phyloP scores from a whole-genome alignment of 805 yeast species.

The Starmera dryadoides region DNA sequence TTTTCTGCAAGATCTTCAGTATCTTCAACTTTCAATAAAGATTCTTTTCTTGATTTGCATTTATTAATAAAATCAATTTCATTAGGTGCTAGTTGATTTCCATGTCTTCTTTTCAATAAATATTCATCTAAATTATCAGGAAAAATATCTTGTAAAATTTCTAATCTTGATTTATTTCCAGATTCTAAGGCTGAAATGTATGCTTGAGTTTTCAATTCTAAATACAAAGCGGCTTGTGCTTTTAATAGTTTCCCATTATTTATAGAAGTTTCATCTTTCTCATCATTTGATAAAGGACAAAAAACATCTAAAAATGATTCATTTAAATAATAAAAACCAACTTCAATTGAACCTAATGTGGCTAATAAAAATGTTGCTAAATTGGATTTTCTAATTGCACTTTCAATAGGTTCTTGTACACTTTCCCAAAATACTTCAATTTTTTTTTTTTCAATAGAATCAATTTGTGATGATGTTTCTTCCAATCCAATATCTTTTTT shows the following conservation, averaged over 20 bases:
- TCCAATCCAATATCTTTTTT: conserved; percentile 24
- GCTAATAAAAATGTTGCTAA: conserved; percentile 86
- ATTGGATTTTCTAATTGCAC: conserved; percentile 73
- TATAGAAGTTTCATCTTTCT: conserved; percentile 9
- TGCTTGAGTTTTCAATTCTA: conserved; percentile 93
- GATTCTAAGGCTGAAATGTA: conserved; percentile 80
- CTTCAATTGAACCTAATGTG: conserved; percentile 73
- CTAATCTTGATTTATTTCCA: conserved; percentile 49
- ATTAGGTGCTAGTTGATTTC: conserved; percentile 49
- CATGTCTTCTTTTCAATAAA: conserved; percentile 29
- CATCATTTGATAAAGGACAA: conserved; percentile 47
- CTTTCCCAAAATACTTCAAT: conserved; percentile 8
- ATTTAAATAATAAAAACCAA: conserved; percentile 82
- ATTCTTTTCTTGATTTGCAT: conserved; percentile 64
- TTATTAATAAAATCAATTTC: conserved; percentile 75
- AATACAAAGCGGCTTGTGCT: conserved; percentile 68
- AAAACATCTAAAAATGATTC: conserved; percentile 81
- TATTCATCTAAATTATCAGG: conserved; percentile 50
- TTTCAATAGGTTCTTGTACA: conserved; percentile 11
- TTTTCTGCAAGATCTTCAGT: conserved; percentile 53
- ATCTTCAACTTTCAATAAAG: conserved; percentile 38
- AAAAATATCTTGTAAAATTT: conserved; percentile 67
- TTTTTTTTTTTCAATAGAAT: conserved; percentile 32
- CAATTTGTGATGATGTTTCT: conserved; percentile 48
- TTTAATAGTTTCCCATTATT: conserved; percentile 54